Conservation (phyloP, 148 eudicot genomes). For the Nyssa sinensis region DNA sequence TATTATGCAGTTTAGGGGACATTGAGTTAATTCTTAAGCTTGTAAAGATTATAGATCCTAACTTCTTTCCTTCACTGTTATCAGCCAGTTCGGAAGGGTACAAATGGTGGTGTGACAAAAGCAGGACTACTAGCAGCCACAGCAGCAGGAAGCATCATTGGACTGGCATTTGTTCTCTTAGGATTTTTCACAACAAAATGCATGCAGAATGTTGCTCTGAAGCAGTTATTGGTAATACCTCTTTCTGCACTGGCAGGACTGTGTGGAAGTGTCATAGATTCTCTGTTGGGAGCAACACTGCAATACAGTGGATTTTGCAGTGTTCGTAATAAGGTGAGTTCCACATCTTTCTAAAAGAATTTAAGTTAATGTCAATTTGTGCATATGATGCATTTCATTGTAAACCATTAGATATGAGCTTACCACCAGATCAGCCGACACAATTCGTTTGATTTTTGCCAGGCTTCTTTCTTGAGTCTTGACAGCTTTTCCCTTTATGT, state of each 20-base stretch:
- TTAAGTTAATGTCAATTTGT: neutral
- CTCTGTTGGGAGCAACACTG: slow-evolving; percentile 85
- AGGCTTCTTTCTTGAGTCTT: too few relatives aligned
- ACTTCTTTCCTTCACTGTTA: slow-evolving; percentile 18
- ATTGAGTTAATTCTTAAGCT: neutral
- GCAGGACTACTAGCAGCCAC: slow-evolving; percentile 87
- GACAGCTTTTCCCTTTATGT: neutral
- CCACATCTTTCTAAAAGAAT: neutral
- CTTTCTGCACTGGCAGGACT: slow-evolving; percentile 75
- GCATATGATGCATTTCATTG: neutral
- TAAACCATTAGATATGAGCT: neutral
- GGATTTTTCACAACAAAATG: slow-evolving; percentile 73
- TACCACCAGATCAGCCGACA: neutral
- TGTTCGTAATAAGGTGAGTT: slow-evolving; percentile 75
- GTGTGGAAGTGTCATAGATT: slow-evolving; percentile 83
- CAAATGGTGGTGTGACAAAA: slow-evolving; percentile 93
- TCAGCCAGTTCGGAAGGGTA: slow-evolving; percentile 82
- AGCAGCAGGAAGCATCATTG: slow-evolving; percentile 75
- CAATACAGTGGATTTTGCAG: slow-evolving; percentile 81
- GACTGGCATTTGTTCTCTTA: slow-evolving; percentile 59
- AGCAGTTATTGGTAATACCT: slow-evolving; percentile 82
- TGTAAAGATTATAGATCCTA: slow-evolving; percentile 13
- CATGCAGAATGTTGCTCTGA: slow-evolving; percentile 48
- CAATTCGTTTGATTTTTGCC: neutral
- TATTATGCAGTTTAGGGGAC: neutral